Evolutionary conservation across 331 rosid species (phyloP), one percentile per base, ranked within the genome.

Genomic region (Acacia pycnantha): DNA sequence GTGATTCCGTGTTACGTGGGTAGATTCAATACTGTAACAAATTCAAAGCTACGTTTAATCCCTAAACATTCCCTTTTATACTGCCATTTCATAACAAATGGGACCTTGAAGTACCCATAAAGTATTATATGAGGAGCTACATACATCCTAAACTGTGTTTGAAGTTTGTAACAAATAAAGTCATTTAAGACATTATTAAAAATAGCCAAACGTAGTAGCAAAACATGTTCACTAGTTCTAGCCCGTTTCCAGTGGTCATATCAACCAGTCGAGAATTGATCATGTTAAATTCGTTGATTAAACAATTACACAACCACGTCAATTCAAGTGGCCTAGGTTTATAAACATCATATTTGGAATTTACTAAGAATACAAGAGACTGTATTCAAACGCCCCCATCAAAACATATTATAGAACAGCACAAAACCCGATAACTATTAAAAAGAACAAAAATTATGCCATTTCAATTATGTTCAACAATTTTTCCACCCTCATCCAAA

Each of bases 401-500:
- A 65, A 69, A 69, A 35, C 64, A 77, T 41, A 14, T 16, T 8
- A 65, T 26, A 54, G 33, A 78, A 53, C 53, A 58, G 56, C 70
- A 61, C 44, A 47, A 82, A 62, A 75, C 71, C 35, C 59, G 33
- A 29, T 16, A 47, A 62, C 70, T 46, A 15, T 64, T 76, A 76
- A 31, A 41, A 74, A 61, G 79, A 46, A 59, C 78, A n/a, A 41
- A 37, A 41, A 8, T 10, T 53, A 47, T 76, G 54, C 37, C 67
- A 72, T 26, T 79, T 68, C 77, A 64, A 54, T 50, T 70, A 27
- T 26, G 83, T 61, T 79, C 64, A 56, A 66, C 27, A 58, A 59
- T 56, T n/a, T 47, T 67, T 56, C 16, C 66, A 62, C 71, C 46
- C 56, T 46, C 78, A 11, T 83, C 70, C 76, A 82, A 71, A 80